phyloP scores from a whole-genome alignment of 495 filamentous ascomycete genomes.

The Neurospora sp. region DNA sequence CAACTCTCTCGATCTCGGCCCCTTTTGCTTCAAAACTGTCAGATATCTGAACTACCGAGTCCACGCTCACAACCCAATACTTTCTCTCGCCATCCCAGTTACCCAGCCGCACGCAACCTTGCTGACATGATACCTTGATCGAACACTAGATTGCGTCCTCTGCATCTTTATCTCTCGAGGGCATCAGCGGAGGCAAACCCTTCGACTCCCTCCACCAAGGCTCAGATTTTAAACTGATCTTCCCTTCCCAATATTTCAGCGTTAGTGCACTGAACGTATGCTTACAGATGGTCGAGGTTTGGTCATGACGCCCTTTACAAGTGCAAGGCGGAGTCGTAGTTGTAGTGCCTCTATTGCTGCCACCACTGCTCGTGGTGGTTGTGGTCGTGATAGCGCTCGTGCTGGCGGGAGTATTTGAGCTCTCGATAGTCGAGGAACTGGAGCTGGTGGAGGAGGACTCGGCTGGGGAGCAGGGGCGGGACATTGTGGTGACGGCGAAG shows the following conservation, averaged over 20 bases:
- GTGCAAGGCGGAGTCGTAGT: not conserved
- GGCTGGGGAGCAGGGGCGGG: not conserved
- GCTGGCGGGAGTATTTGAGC: not conserved
- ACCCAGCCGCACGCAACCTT: not conserved
- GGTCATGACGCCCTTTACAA: not conserved
- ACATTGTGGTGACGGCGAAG: not conserved
- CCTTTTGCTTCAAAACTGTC: not conserved
- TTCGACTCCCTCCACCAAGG: not conserved
- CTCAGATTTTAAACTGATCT: accelerated
- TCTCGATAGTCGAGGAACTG: not conserved
- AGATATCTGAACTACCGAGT: not conserved
- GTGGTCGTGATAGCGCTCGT: not conserved
- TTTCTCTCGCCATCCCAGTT: not conserved
- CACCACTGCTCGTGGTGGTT: not conserved
- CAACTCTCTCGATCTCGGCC: not conserved
- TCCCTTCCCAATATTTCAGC: not conserved
- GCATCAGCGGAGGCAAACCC: not conserved
- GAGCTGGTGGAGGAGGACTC: not conserved
- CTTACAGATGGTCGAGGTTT: not conserved
- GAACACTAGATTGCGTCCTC: not conserved
- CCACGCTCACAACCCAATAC: not conserved
- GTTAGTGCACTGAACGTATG: not conserved
- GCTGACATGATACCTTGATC: not conserved
- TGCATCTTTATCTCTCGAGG: not conserved
- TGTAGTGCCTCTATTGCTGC: not conserved